A percentile compares a stretch with the other conserved stretches of the same genome.
phyloP scores from a whole-genome alignment of 2,329 filamentous ascomycete species.

The Chaetoscypha palmicola region DNA sequence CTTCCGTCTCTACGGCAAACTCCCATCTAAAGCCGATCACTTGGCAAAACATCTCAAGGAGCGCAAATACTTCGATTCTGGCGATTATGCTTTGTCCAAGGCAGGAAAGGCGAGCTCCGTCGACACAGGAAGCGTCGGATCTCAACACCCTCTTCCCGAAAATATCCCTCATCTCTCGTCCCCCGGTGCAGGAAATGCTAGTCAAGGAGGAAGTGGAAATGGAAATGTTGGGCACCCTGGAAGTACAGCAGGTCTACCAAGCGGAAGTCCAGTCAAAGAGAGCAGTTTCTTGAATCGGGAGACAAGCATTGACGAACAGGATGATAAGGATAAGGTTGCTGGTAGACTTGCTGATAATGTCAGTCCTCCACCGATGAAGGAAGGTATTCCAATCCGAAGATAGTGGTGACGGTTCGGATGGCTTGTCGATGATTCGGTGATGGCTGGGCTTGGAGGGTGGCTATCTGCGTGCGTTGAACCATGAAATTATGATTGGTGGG shows the following conservation, averaged over 20 bases:
- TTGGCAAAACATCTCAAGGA: slow-evolving; percentile 99
- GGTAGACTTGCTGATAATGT: slow-evolving; percentile 28
- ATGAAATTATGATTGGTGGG: slow-evolving; percentile 19
- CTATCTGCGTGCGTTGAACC: slow-evolving; percentile 5
- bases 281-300: slow-evolving; percentile 78
- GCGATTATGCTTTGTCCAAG: slow-evolving; percentile 94
- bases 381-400: slow-evolving; percentile 59
- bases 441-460: neutral
- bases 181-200: slow-evolving; percentile 38
- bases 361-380: slow-evolving; percentile 38
- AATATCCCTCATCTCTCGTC: slow-evolving; percentile 87
- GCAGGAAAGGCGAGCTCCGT: slow-evolving; percentile 93
- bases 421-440: neutral
- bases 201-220: slow-evolving; percentile 37
- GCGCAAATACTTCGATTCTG: slow-evolving; percentile 97
- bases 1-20: slow-evolving; percentile 95
- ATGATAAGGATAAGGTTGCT: slow-evolving; percentile 36
- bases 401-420: no score
- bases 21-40: slow-evolving; percentile 91
- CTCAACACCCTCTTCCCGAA: slow-evolving; percentile 88
- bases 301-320: slow-evolving; percentile 59
- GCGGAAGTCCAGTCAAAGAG: slow-evolving; percentile 84
- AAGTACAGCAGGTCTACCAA: slow-evolving; percentile 44
- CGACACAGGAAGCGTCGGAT: slow-evolving; percentile 88
- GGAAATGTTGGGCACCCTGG: slow-evolving; percentile 36